Base-by-base conservation (phyloP, 331 rosid species). In the Rhamnella rubrinervis region DNA sequence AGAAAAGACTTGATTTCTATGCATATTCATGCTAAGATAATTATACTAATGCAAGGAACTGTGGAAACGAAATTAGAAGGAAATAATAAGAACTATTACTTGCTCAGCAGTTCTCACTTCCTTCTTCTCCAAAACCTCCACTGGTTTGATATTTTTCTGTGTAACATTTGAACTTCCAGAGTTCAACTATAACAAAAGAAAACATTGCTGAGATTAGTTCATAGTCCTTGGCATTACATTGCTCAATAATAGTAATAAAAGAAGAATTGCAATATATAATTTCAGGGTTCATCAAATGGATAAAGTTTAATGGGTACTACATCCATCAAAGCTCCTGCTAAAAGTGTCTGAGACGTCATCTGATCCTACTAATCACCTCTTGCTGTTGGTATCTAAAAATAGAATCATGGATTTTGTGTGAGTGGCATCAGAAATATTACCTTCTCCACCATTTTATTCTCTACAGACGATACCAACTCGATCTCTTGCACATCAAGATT, bases 61-160 rank as follows among this genome's bases (percentile, higher is more conserved):
- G 31, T 18, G 26, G 7, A 13, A 17, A 23, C 23, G 13, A 20
- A 17, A 20, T 13, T 10, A 44, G 14, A 44, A 44, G 49, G 35
- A 31, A 44, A 41, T 40, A 55, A 8, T 12, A 21, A 52, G 77
- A 73, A 44, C 21, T 11, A 65, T 68, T 83, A 79, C 91, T 14
- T 62, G 68, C 7, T 39, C 71, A 57, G 28, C 71, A 20, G 65
- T 46, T 41, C 72, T 39, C 71, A 70, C 69, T 77, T 79, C 76
- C 21, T 66, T 71, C 51, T 77, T 60, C 28, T 59, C 82, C n/a
- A 58, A 44, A 58, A 68, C 73, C 66, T 72, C 74, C 65, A 75
- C 65, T 55, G 61, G 79, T 55, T 66, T 75, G 71, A 67, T 57
- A 60, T 58, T 72, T 55, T 75, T 77, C 23, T 58, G 59, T 17